Conservation (phyloP, 2,329 filamentous ascomycete species). For the Alternaria ethzedia region DNA sequence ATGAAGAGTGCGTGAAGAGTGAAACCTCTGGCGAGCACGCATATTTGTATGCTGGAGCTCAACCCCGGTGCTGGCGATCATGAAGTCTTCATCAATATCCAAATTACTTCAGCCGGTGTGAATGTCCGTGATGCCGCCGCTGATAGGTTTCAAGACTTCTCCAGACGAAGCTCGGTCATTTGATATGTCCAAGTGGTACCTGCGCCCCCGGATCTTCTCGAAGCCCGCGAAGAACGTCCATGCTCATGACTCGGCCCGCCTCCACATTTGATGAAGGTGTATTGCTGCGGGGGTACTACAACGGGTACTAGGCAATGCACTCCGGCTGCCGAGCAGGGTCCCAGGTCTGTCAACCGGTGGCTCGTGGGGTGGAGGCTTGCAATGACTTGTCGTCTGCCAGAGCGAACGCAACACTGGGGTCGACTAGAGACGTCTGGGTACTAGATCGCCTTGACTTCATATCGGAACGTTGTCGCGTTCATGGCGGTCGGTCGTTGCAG, state of each 20-base stretch:
- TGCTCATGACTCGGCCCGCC: conserved; percentile 6
- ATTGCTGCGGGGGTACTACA: conserved; percentile 1
- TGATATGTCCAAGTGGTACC: conserved; percentile 19
- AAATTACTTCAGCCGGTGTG: conserved; percentile 25
- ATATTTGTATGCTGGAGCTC: conserved; percentile 21
- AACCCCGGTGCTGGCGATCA: conserved; percentile 5
- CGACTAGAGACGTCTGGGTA: conserved; percentile 6
- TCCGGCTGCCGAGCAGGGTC: conserved; percentile 16
- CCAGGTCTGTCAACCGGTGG: conserved; percentile 8
- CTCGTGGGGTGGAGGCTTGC: conserved; percentile 13
- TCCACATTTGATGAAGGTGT: conserved; percentile 24
- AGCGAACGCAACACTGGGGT: conserved; percentile 6
- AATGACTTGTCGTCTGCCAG: conserved; percentile 11
- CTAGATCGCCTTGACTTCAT: conserved; percentile 13
- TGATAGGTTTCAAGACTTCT: conserved; percentile 1
- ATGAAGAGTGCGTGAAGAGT: conserved; percentile 6
- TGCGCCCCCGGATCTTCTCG: conserved; percentile 19
- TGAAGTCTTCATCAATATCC: conserved; percentile 22
- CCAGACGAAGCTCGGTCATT: conserved; percentile 8
- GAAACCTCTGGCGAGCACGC: neutral
- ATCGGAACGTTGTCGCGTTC: conserved; percentile 3
- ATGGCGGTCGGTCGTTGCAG: neutral
- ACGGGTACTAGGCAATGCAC: conserved; percentile 19
- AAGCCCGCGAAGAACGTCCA: conserved; percentile 15
- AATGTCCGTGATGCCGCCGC: conserved; percentile 20